A percentile compares a stretch with the other conserved stretches of the same genome.
These are phyloP conservation scores for Podosphaera aphanis DNA, from an alignment of 2,329 filamentous ascomycete genomes.

Conservation along the genomic window DNA sequence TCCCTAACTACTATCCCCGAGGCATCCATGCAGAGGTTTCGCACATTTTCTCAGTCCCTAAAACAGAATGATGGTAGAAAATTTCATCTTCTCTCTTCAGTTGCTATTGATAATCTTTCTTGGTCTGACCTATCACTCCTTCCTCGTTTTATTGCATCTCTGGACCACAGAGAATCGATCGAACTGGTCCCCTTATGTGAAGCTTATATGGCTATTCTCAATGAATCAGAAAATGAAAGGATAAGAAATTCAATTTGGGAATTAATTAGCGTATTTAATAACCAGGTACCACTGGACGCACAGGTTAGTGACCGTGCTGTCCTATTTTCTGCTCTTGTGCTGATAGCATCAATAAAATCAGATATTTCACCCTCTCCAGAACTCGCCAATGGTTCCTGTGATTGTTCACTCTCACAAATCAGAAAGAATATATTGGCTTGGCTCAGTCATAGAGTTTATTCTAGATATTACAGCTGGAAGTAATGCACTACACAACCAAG, in stretches of 20 bases:
- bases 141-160: conserved; percentile 9
- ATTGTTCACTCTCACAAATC: conserved; percentile 19
- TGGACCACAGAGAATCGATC: neutral
- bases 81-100: conserved; percentile 5
- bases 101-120: conserved; percentile 15
- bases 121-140: conserved; percentile 14
- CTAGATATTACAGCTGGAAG: conserved; percentile 22
- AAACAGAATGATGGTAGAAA: conserved; percentile 1
- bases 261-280: conserved; percentile 9
- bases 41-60: conserved; percentile 3
- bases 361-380: conserved; percentile 35
- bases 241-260: conserved; percentile 9
- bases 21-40: conserved; percentile 13
- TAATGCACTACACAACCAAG: conserved; percentile 20
- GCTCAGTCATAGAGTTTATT: conserved; percentile 27
- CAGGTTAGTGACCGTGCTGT: conserved; percentile 21
- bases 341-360: conserved; percentile 17
- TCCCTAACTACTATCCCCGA: conserved; percentile 5
- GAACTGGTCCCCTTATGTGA: conserved; percentile 3
- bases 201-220: conserved; percentile 10
- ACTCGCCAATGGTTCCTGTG: conserved; percentile 27
- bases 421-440: conserved; percentile 23
- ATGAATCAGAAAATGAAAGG: conserved; percentile 7
- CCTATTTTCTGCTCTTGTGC: conserved; percentile 13
- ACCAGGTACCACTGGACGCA: conserved; percentile 14